A percentile compares a stretch with the other conserved stretches of the same genome.
These are phyloP conservation scores for Rubia peregrina DNA, from an alignment of 305 asterid species.

Conservation along the genomic window DNA sequence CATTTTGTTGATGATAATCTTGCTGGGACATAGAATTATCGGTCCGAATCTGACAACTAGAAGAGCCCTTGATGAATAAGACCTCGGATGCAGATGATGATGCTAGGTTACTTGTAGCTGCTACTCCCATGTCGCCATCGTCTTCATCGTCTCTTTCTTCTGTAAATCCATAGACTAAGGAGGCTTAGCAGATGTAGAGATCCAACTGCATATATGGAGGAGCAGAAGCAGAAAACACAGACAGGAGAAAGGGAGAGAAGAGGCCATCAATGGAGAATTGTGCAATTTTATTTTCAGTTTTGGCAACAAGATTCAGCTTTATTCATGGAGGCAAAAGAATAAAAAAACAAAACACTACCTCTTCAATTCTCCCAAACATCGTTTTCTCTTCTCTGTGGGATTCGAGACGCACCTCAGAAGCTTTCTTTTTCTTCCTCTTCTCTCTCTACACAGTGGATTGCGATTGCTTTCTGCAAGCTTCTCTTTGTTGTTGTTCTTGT, in stretches of 20 bases:
- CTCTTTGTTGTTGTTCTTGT: conserved; percentile 8
- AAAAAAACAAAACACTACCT: conserved; percentile 37
- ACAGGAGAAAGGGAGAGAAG: no score
- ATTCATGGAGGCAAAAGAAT: conserved; percentile 22
- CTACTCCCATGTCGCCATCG: conserved; percentile 51
- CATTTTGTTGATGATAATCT: conserved; percentile 62
- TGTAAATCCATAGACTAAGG: not conserved
- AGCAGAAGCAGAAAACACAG: not conserved
- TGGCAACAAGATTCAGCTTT: conserved; percentile 34
- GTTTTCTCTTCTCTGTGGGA: conserved; percentile 72
- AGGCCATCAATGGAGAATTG: not conserved
- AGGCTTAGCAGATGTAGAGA: not conserved
- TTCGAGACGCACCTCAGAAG: conserved; percentile 20
- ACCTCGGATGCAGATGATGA: not conserved
- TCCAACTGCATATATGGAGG: not conserved
- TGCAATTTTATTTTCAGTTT: not conserved
- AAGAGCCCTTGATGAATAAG: no score
- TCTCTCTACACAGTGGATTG: conserved; percentile 15
- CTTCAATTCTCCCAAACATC: conserved; percentile 65
- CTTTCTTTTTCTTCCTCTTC: conserved; percentile 18
- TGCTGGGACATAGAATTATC: conserved; percentile 63
- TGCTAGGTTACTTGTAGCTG: conserved; percentile 23
- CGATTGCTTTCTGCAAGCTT: conserved; percentile 21
- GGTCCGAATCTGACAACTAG: no score
- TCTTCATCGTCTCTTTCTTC: conserved; percentile 21